Percentiles rank a stretch among this genome's conserved stretches.
These are phyloP conservation scores for Flaveria floridana DNA, from an alignment of 140 eudicot genomes.

Conservation along the genomic window DNA sequence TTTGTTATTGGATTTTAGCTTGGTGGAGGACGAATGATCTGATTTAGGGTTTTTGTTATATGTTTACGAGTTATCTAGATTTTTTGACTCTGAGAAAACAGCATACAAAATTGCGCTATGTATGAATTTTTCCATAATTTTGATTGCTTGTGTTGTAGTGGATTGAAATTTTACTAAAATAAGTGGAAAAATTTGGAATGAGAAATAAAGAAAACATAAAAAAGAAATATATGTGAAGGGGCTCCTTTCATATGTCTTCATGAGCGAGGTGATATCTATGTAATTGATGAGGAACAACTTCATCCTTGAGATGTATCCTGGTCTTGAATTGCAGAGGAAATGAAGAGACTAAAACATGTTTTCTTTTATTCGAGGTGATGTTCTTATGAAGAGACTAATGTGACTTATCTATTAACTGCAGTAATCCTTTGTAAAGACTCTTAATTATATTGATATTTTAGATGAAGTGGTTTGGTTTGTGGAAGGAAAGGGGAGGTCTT, in stretches of 20 bases:
- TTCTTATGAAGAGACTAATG: no score
- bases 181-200: no score
- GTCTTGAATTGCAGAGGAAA: no score
- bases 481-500: not conserved
- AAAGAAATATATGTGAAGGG: no score
- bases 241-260: no score
- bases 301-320: no score
- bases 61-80: conserved; percentile 16
- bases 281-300: no score
- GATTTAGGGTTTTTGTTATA: not conserved
- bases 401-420: not conserved
- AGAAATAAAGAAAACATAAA: no score
- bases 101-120: not conserved
- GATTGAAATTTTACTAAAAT: not conserved
- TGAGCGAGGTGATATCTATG: no score
- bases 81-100: not conserved
- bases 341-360: no score
- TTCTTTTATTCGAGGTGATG: no score
- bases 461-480: not conserved
- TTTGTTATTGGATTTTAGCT: not conserved
- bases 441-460: not conserved
- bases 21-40: not conserved
- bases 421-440: conserved; percentile 5
- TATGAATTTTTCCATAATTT: not conserved
- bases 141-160: conserved; percentile 10